Evolutionary conservation across 306 rosid genomes (phyloP), one percentile per base, ranked within the genome.

Genomic region (Vigna trinervia): DNA sequence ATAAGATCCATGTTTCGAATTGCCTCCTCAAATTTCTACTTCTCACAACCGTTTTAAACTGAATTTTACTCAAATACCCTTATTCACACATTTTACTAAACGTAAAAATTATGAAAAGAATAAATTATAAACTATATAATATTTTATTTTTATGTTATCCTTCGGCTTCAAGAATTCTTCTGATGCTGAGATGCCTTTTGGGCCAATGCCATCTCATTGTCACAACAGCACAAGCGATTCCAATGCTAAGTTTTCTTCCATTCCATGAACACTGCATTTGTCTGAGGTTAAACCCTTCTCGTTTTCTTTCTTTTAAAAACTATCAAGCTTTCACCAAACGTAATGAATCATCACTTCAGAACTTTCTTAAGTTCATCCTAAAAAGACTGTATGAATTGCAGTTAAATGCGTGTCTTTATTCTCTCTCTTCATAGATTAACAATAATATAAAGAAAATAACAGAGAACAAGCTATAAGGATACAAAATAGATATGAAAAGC

Each of bases 141-240:
- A 43, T 52, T 52, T 52, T 17, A 52, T 52, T 53, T 19, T 53
- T 53, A 53, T 53, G 8, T 19, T 43, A 63, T 26, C 19, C 77
- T 66, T 76, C 17, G 70, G 47, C 30, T 63, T 32, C 74, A 82
- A 43, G 74, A 36, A 51, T 50, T 47, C 32, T 13, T 47, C 32
- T 13, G n/a, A 43, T 62, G 34, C 78, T 19, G 20, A 70, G 30
- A 61, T 75, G 47, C 81, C 68, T 53, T 62, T 58, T 48, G 43
- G 14, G 56, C 26, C 57, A 12, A 60, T 15, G 56, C 46, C 57
- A 12, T 68, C 81, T 51, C 63, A 50, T 12, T 58, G 28, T 26
- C 28, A 26, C 28, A 26, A 26, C 28, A 26, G 3, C 67, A 75
- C 43, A 72, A n/a, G 82, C 66, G 66, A 72, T 82, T 82, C 65